Base-by-base conservation (phyloP, 2,329 filamentous ascomycete genomes). In the Aureobasidium musti region DNA sequence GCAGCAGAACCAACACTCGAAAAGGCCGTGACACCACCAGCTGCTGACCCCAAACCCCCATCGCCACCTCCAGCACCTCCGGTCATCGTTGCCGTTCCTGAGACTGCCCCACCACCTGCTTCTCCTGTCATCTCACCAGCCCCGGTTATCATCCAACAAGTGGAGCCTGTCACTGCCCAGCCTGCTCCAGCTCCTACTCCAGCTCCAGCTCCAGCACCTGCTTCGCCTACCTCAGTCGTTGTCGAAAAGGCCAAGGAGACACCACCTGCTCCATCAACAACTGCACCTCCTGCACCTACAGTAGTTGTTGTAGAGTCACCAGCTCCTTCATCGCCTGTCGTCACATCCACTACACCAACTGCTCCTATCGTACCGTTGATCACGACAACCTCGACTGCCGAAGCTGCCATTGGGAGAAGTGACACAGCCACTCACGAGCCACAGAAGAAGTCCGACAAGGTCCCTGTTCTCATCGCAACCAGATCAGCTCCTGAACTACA, bases 1-100 rank as follows among this genome's bases (percentile, higher is more conserved):
- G 59, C 59, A 39, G 59, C 59, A 52, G 45, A 52, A 28, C 59
- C 59, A 28, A 63, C 59, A 39, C 59, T 63, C 17, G 45, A 63
- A 13, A 63, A 63, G 59, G 59, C 59, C 30, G 45, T 52, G 5
- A n/a, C 33, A 30, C 57, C 57, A 35, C 57, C 57, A 47, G 33
- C 35, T 52, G 28, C 59, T 41, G 59, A 52, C 6, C 33, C 43
- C 13, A 41, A 39, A 17, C 43, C 45, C 23, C 30, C 59, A 52
- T 39, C 59, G 19, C 59, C 59, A 39, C 43, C 59, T 50, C 59
- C 59, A 26, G 59, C 59, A 28, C 45, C 59, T 63, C 59, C 59
- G 28, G 23, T 52, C 21, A 21, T 52, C 11, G 17, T 41, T 30
- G 43, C 30, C 13, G 37, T 30, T n/a, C 30, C 63, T 21, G 50